These are phyloP conservation scores for Gyromitra esculenta DNA, from an alignment of 2,329 filamentous ascomycete genomes.

Conservation along the genomic window DNA sequence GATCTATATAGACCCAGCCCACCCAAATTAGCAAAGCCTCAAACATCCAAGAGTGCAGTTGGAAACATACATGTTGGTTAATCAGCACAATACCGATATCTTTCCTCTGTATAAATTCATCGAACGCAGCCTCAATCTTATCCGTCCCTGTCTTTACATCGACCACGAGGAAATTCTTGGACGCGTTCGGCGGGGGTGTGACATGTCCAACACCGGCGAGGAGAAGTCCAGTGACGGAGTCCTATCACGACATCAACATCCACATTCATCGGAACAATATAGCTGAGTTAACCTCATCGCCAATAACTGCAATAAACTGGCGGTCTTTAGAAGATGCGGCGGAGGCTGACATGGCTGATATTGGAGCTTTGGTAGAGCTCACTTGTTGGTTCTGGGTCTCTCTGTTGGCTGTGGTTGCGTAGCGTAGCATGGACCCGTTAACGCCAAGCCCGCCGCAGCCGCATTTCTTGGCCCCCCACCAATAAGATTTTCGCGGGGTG, in stretches of 20 bases:
- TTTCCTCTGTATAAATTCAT: conserved; percentile 86
- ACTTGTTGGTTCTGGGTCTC: neutral
- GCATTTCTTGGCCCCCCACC: conserved; percentile 29
- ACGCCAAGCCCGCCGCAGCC: conserved; percentile 15
- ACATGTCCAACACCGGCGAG: conserved; percentile 97
- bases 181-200: conserved; percentile 82
- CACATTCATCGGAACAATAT: neutral
- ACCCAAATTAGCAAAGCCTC: conserved; percentile 10
- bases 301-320: conserved; percentile 96
- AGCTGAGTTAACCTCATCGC: conserved; percentile 77
- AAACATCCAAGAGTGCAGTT: neutral
- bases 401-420: conserved; percentile 1
- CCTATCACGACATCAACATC: conserved; percentile 66
- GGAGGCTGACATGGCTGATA: conserved; percentile 32
- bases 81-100: conserved; percentile 97
- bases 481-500: conserved; percentile 31
- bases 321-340: conserved; percentile 73
- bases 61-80: conserved; percentile 84
- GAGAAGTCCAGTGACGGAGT: conserved; percentile 93
- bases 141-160: conserved; percentile 90
- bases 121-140: conserved; percentile 88
- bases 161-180: conserved; percentile 98
- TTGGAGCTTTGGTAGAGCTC: conserved; percentile 27
- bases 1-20: conserved; percentile 70
- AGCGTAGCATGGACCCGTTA: conserved; percentile 13